Evolutionary conservation across 208 protist species (phyloP).

Genomic region (Trypanosoma rangeli): DNA sequence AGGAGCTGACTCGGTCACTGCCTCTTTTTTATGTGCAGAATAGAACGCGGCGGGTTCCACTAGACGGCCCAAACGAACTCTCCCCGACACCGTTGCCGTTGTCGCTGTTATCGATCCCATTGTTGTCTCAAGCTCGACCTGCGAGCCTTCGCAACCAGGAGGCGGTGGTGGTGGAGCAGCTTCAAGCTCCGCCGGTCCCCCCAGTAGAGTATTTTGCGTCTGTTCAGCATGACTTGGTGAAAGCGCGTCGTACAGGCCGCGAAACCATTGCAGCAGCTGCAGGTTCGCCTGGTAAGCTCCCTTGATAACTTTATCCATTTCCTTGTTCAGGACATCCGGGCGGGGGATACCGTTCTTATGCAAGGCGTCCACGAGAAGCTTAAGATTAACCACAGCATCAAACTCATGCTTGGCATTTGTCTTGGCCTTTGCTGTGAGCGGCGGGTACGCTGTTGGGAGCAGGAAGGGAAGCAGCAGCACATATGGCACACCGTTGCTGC

Average conservation of each 20-base stretch:
- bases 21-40: too few species aligned
- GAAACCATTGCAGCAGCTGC: slow-evolving; percentile 97
- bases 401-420: slow-evolving; percentile 89
- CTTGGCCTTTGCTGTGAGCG: slow-evolving; percentile 91
- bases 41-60: too few species aligned
- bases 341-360: slow-evolving; percentile 80
- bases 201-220: background rate
- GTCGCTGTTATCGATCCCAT: too few species aligned
- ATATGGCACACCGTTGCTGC: slow-evolving; percentile 88
- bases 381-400: slow-evolving; percentile 96
- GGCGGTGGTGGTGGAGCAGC: too few species aligned
- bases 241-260: slow-evolving; percentile 62
- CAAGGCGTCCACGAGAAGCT: slow-evolving; percentile 94
- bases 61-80: too few species aligned
- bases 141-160: too few species aligned
- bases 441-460: slow-evolving; percentile 73
- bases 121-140: too few species aligned
- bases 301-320: slow-evolving; percentile 91
- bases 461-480: slow-evolving; percentile 93
- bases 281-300: slow-evolving; percentile 97
- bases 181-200: background rate
- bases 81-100: too few species aligned
- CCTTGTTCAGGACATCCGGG: slow-evolving; percentile 67
- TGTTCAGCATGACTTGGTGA: background rate
- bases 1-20: too few species aligned